Percentiles rank a stretch among this genome's conserved stretches.
These are phyloP conservation scores for Coccinonectria pachysandricola DNA, from an alignment of 2,329 filamentous ascomycete species.

Conservation along the genomic window DNA sequence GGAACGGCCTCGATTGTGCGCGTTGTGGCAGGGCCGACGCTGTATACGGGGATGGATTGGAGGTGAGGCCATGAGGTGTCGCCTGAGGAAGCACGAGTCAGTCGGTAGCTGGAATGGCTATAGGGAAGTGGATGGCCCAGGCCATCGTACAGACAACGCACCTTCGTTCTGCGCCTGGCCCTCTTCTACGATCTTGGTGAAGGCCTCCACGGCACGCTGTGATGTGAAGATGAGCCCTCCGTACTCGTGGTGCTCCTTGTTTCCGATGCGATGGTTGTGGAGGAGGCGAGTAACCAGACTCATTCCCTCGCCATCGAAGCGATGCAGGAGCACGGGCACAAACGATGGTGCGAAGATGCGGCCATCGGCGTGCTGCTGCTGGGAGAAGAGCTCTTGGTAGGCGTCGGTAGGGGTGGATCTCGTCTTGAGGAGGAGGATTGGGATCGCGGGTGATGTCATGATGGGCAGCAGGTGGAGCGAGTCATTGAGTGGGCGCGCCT, in stretches of 20 bases:
- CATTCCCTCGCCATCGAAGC: constrained; percentile 51
- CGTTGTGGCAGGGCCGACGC: constrained; percentile 71
- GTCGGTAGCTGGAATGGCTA: too few relatives aligned
- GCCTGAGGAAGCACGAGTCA: constrained; percentile 1
- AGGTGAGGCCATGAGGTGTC: constrained; percentile 39
- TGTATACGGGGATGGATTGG: constrained; percentile 55
- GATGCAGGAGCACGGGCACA: constrained; percentile 67
- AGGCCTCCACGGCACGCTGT: constrained; percentile 73
- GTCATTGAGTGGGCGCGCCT: too few relatives aligned
- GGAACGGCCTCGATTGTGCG: constrained; percentile 54
- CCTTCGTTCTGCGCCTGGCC: constrained; percentile 25
- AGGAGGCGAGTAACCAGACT: constrained; percentile 42
- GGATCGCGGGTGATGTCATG: constrained; percentile 13
- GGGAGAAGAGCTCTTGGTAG: constrained; percentile 58
- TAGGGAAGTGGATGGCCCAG: too few relatives aligned
- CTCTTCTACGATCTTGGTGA: constrained; percentile 51
- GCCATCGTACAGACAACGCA: too few relatives aligned
- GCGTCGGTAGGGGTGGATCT: constrained; percentile 60
- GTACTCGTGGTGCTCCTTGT: constrained; percentile 35
- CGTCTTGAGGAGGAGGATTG: constrained; percentile 68
- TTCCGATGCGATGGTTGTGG: constrained; percentile 29
- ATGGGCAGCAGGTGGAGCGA: too few relatives aligned
- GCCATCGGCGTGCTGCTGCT: constrained; percentile 23
- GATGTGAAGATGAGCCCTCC: constrained; percentile 79
- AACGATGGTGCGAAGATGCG: constrained; percentile 52